A percentile compares a stretch with the other conserved stretches of the same genome.
Conservation (phyloP, 768 basidiomycete genomes). For the Macrocybe gigantea region DNA sequence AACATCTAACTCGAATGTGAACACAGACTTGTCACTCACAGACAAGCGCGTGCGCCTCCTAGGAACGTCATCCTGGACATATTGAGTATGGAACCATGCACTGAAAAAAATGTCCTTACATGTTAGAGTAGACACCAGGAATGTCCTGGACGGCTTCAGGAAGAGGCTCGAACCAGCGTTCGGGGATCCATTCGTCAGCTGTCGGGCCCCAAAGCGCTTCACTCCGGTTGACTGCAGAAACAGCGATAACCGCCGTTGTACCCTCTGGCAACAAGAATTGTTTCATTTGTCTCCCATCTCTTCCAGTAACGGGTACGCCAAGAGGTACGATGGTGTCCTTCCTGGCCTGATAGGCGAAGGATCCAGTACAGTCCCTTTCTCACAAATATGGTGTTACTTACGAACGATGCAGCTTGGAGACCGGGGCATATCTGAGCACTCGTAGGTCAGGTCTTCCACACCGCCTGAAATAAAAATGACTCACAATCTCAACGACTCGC, state of each 20-base stretch:
- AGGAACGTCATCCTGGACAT: slow-evolving; percentile 28
- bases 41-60: slow-evolving; percentile 26
- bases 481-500: slow-evolving; percentile 16
- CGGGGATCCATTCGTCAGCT: slow-evolving; percentile 30
- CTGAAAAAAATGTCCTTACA: slow-evolving; percentile 10
- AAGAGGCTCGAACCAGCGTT: slow-evolving; percentile 30
- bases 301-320: slow-evolving; percentile 20
- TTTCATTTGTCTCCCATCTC: slow-evolving; percentile 20
- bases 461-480: not conserved
- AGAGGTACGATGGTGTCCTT: slow-evolving; percentile 22
- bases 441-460: too few relatives aligned
- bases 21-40: slow-evolving; percentile 14
- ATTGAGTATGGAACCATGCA: slow-evolving; percentile 19
- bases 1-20: not conserved
- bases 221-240: slow-evolving; percentile 23
- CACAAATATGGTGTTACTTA: slow-evolving; percentile 1
- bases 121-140: slow-evolving; percentile 25
- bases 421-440: slow-evolving; percentile 10
- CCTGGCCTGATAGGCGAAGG: slow-evolving; percentile 3
- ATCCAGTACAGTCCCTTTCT: too few relatives aligned
- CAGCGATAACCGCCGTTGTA: slow-evolving; percentile 19
- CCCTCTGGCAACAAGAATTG: slow-evolving; percentile 18
- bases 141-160: slow-evolving; percentile 24
- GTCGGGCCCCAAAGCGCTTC: slow-evolving; percentile 31
- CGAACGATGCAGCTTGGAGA: slow-evolving; percentile 15